Conservation (phyloP, 495 filamentous ascomycete species). For the Xylaria grammica region DNA sequence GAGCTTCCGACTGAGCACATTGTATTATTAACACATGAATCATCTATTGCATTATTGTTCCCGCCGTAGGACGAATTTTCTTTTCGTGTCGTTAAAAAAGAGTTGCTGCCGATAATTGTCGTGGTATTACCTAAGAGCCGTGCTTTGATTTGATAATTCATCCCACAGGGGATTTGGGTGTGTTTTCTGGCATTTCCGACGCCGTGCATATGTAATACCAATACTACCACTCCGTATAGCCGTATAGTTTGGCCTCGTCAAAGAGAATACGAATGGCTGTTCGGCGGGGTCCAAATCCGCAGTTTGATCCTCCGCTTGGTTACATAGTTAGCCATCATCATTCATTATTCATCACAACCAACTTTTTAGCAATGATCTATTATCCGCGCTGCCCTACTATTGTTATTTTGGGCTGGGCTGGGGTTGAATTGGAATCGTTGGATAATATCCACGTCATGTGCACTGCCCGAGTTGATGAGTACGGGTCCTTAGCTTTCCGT, state of each 20-base stretch:
- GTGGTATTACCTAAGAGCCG: conserved; percentile 7
- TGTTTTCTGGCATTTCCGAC: not conserved
- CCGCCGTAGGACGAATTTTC: not conserved
- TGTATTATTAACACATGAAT: not conserved
- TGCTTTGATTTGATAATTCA: not conserved
- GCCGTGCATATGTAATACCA: conserved; percentile 11
- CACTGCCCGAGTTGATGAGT: conserved; percentile 13
- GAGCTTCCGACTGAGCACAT: not conserved
- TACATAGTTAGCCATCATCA: not conserved
- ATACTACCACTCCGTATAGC: not conserved
- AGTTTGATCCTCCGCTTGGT: conserved; percentile 5
- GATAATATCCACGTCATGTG: conserved; percentile 18
- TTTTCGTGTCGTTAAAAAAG: not conserved
- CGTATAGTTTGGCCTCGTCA: not conserved
- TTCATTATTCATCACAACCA: not conserved
- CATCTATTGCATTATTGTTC: not conserved
- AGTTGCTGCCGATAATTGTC: not conserved
- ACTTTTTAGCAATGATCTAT: not conserved
- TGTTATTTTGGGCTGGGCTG: conserved; percentile 3
- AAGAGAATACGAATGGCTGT: not conserved
- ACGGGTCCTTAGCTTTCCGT: conserved; percentile 17
- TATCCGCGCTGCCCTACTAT: not conserved
- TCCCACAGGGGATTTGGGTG: not conserved
- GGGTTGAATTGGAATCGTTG: conserved; percentile 15
- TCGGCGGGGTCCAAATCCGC: not conserved